phyloP scores from a whole-genome alignment of 306 rosid genomes.

The Ochetophila trinervis region DNA sequence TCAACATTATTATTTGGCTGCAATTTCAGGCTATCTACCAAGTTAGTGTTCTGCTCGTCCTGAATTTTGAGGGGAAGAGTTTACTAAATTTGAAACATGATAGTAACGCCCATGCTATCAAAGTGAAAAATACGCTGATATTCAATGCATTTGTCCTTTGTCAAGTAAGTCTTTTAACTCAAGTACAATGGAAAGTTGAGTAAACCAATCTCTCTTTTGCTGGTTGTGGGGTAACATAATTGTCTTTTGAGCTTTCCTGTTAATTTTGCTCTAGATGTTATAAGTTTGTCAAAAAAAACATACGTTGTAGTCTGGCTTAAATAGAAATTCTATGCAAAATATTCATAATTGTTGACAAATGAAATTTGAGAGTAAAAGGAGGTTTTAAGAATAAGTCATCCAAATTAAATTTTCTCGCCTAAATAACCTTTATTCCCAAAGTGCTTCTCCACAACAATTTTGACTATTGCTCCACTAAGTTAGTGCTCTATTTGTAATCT shows the following conservation, averaged over 20 bases:
- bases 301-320: too few relatives aligned
- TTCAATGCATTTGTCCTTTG: slow-evolving; percentile 93
- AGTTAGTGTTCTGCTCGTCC: slow-evolving; percentile 66
- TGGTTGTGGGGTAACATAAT: background rate
- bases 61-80: slow-evolving; percentile 61
- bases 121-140: slow-evolving; percentile 82
- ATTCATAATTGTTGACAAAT: too few relatives aligned
- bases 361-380: too few relatives aligned
- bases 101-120: slow-evolving; percentile 26
- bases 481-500: too few relatives aligned
- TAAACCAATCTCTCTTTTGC: background rate
- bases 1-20: background rate
- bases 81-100: slow-evolving; percentile 45
- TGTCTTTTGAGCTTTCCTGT: background rate
- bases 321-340: too few relatives aligned
- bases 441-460: too few relatives aligned
- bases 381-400: too few relatives aligned
- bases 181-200: background rate
- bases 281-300: too few relatives aligned
- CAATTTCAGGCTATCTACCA: slow-evolving; percentile 73
- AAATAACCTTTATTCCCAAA: too few relatives aligned
- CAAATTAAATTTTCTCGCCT: too few relatives aligned
- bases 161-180: slow-evolving; percentile 54
- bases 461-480: too few relatives aligned
- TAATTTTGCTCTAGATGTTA: too few relatives aligned